Percentiles rank a stretch among this genome's conserved stretches.
Evolutionary conservation across 768 basidiomycete genomes (phyloP).

Genomic region (Rubroboletus pulcherrimus): DNA sequence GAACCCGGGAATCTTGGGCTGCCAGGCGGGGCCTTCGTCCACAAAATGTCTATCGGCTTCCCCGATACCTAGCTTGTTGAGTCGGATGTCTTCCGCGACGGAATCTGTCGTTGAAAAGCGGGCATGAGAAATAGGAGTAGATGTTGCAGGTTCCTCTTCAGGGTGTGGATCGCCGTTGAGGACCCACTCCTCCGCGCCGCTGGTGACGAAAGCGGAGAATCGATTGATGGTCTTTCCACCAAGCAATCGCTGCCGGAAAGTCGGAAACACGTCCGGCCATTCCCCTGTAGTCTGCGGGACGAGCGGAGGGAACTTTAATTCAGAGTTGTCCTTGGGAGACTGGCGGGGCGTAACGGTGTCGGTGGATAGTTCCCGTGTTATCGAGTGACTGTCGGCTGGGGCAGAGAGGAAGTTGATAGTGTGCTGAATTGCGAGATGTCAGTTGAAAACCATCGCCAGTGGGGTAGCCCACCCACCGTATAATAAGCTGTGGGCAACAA

Average conservation of each 20-base stretch:
- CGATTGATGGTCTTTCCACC: constrained; percentile 77
- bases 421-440: constrained; percentile 41
- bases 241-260: constrained; percentile 66
- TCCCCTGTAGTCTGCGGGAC: constrained; percentile 70
- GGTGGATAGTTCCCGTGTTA: constrained; percentile 36
- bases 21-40: constrained; percentile 70
- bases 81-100: constrained; percentile 40
- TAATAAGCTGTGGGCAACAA: constrained; percentile 70
- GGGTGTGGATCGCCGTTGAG: constrained; percentile 52
- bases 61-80: constrained; percentile 40
- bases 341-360: constrained; percentile 49
- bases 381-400: constrained; percentile 33
- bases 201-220: constrained; percentile 85
- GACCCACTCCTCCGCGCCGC: constrained; percentile 80
- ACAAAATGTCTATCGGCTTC: constrained; percentile 72
- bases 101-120: constrained; percentile 32
- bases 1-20: constrained; percentile 67
- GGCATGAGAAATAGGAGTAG: constrained; percentile 20
- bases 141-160: constrained; percentile 28
- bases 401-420: constrained; percentile 59
- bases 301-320: constrained; percentile 38
- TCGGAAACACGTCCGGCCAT: constrained; percentile 56
- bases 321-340: constrained; percentile 26
- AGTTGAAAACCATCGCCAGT: neutral
- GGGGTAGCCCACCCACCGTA: constrained; percentile 44